Evolutionary conservation across 257 asterid species (phyloP).

Genomic region (Anisodus acutangulus): DNA sequence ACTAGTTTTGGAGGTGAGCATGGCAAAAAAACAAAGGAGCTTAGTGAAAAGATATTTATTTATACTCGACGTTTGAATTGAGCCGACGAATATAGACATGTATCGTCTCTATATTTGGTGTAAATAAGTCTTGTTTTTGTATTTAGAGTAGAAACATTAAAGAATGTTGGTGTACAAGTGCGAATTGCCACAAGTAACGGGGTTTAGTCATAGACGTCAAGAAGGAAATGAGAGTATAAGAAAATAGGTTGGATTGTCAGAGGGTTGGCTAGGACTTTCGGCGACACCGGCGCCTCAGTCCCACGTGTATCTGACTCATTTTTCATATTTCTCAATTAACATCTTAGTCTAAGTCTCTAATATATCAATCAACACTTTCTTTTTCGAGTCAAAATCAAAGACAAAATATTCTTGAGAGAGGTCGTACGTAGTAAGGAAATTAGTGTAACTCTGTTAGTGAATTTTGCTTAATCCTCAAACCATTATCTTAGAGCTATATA

Average conservation of each 20-base stretch:
- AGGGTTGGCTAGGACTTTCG: conserved; percentile 40
- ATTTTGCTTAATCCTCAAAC: neutral
- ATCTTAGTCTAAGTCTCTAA: neutral
- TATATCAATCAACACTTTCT: neutral
- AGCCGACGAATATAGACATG: neutral
- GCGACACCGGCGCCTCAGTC: conserved; percentile 44
- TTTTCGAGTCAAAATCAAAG: neutral
- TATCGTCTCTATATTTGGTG: neutral
- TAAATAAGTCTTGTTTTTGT: too few species aligned
- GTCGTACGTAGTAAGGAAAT: neutral
- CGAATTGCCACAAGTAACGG: conserved; percentile 27
- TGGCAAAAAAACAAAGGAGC: neutral
- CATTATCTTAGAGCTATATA: neutral
- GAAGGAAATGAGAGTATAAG: conserved; percentile 21
- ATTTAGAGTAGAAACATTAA: neutral
- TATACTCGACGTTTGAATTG: neutral
- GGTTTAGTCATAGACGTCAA: neutral
- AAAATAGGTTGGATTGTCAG: conserved; percentile 40
- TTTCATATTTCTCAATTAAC: neutral
- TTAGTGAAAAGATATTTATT: neutral
- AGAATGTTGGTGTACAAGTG: conserved; percentile 44
- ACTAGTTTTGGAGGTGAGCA: neutral
- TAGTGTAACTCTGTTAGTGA: neutral
- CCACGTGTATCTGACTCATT: conserved; percentile 39
- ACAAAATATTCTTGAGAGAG: neutral